These are phyloP conservation scores for Teratosphaeria gauchensis DNA, from an alignment of 2,329 filamentous ascomycete species.

Conservation along the genomic window DNA sequence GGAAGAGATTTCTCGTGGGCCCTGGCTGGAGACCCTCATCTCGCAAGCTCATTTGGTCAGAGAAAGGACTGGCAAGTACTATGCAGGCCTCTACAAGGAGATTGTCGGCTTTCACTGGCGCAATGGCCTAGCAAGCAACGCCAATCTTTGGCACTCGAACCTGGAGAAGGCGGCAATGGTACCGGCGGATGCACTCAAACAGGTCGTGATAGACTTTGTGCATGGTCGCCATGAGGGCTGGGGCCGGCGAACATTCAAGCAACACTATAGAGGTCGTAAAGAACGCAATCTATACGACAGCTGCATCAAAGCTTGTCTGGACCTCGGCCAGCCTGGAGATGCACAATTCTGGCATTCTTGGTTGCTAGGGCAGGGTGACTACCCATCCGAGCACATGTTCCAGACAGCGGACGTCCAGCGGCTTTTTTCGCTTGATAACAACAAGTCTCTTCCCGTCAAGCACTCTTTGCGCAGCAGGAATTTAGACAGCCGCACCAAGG, in stretches of 20 bases:
- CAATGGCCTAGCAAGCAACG: constrained; percentile 11
- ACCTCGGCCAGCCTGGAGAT: constrained; percentile 15
- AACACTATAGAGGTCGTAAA: constrained; percentile 30
- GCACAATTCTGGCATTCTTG: constrained; percentile 27
- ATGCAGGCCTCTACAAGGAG: constrained; percentile 32
- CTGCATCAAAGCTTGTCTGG: constrained; percentile 28
- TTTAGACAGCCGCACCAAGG: no score
- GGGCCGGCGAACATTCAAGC: constrained; percentile 15
- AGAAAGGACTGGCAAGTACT: constrained; percentile 26
- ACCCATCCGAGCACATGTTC: constrained; percentile 27
- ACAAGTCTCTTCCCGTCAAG: constrained; percentile 14
- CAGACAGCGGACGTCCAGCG: constrained; percentile 20
- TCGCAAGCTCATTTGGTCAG: constrained; percentile 34
- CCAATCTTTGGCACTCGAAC: constrained; percentile 23
- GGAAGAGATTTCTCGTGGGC: neutral
- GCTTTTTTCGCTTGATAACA: constrained; percentile 14
- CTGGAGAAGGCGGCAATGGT: constrained; percentile 30
- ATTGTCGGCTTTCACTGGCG: constrained; percentile 34
- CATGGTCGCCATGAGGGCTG: neutral
- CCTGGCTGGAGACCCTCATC: constrained; percentile 26
- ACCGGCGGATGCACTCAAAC: constrained; percentile 15
- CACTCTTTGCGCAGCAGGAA: neutral
- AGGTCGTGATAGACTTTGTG: constrained; percentile 12
- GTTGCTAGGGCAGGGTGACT: constrained; percentile 28
- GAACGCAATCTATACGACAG: constrained; percentile 34